These are phyloP conservation scores for Gnomoniopsis smithogilvyi DNA, from an alignment of 2,329 filamentous ascomycete species.

Conservation along the genomic window DNA sequence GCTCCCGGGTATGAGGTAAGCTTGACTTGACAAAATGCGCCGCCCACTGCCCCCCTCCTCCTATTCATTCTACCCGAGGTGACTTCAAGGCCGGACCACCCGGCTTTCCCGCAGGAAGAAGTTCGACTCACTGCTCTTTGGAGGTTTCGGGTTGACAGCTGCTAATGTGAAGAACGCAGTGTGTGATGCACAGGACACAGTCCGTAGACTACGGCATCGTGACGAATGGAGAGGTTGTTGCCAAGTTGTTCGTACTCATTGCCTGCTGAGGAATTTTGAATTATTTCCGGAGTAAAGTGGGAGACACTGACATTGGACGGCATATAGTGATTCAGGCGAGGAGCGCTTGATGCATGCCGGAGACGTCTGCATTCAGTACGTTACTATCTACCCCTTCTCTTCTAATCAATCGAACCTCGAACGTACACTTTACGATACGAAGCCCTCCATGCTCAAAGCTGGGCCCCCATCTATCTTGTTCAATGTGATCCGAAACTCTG, in stretches of 20 bases:
- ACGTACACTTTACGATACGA: too few species aligned
- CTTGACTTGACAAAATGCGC: neutral
- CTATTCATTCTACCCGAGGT: too few species aligned
- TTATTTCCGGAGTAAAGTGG: too few species aligned
- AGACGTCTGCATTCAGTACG: slow-evolving; percentile 42
- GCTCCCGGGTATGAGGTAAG: slow-evolving; percentile 31
- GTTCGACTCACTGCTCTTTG: neutral
- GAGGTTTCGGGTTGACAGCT: neutral
- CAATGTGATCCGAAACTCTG: too few species aligned
- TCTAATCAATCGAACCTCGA: too few species aligned
- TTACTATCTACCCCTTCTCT: neutral
- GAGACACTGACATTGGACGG: neutral
- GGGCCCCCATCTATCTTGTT: too few species aligned
- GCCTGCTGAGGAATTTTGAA: too few species aligned
- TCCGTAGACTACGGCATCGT: slow-evolving; percentile 49
- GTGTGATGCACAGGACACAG: slow-evolving; percentile 44
- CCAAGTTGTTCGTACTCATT: neutral
- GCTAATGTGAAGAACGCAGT: slow-evolving; percentile 13
- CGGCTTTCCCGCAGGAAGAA: neutral
- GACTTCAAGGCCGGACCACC: too few species aligned
- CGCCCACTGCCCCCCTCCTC: neutral
- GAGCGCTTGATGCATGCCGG: slow-evolving; percentile 38
- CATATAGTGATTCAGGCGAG: slow-evolving; percentile 43
- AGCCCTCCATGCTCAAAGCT: too few species aligned
- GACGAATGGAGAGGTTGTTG: slow-evolving; percentile 28